These are phyloP conservation scores for Colletotrichum australisinense DNA, from an alignment of 2,329 filamentous ascomycete genomes.

Conservation along the genomic window DNA sequence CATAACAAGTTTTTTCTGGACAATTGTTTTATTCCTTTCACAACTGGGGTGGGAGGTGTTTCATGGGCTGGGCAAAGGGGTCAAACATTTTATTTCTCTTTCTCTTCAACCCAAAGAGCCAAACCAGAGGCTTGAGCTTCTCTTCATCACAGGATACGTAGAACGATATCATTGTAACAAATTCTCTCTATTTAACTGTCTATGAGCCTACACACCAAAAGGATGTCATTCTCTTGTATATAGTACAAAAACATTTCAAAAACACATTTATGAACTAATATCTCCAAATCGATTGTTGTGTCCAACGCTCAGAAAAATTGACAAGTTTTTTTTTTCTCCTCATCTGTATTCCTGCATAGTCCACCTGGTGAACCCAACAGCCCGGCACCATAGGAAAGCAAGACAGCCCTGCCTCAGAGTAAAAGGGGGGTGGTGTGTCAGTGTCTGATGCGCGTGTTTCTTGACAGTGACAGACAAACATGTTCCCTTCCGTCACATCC, in stretches of 20 bases:
- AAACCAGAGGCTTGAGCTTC: constrained; percentile 18
- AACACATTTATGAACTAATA: neutral
- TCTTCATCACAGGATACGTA: constrained; percentile 24
- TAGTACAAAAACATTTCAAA: neutral
- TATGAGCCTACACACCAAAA: neutral
- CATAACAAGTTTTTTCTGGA: neutral
- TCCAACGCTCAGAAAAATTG: too few species aligned
- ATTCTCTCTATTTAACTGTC: neutral
- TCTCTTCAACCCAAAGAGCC: neutral
- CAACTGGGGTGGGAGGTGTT: neutral
- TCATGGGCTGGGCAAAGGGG: neutral
- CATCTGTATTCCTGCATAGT: neutral
- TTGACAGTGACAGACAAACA: neutral
- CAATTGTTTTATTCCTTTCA: neutral
- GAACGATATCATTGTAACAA: constrained; percentile 34
- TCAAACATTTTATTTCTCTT: neutral
- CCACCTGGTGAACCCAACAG: neutral
- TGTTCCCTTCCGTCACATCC: neutral
- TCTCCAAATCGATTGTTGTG: too few species aligned
- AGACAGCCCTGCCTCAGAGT: constrained; percentile 1
- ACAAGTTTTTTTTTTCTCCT: too few species aligned
- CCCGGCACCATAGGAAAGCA: neutral
- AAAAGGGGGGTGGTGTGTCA: neutral
- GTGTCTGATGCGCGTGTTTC: too few species aligned
- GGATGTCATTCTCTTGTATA: neutral